phyloP scores from a whole-genome alignment of 2,329 filamentous ascomycete genomes.

The Xylaria sp. region DNA sequence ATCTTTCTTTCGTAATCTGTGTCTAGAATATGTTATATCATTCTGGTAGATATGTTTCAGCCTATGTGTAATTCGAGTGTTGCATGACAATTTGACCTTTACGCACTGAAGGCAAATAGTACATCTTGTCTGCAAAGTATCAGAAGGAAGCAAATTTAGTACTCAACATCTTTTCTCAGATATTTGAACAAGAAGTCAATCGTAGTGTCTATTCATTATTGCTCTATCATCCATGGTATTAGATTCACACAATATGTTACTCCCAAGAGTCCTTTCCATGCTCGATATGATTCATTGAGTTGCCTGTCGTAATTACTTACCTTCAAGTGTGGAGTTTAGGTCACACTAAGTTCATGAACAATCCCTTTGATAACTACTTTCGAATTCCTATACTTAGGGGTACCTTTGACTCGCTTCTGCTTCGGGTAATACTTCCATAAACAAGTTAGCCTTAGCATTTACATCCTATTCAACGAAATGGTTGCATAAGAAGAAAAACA shows the following conservation, averaged over 20 bases:
- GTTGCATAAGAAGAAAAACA: constrained; percentile 14
- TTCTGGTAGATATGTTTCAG: background rate
- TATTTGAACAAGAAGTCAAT: background rate
- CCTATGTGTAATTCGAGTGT: background rate
- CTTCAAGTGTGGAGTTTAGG: background rate
- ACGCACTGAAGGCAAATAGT: background rate
- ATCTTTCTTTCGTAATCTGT: background rate
- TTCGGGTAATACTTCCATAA: constrained; percentile 6
- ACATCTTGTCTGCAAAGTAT: background rate
- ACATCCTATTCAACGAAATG: background rate
- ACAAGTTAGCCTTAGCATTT: background rate
- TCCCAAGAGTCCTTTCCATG: background rate
- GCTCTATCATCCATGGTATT: background rate
- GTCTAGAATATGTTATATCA: no score
- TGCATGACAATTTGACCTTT: background rate
- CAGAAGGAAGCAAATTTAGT: background rate
- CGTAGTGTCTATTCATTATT: background rate
- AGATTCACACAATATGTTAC: background rate
- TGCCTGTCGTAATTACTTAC: background rate
- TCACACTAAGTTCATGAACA: background rate
- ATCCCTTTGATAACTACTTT: background rate
- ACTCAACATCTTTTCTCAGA: background rate
- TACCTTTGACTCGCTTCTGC: background rate
- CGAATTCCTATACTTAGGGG: background rate
- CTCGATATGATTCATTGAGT: background rate